These are phyloP conservation scores for Scedosporium dehoogii DNA, from an alignment of 2,329 filamentous ascomycete genomes.

Conservation along the genomic window DNA sequence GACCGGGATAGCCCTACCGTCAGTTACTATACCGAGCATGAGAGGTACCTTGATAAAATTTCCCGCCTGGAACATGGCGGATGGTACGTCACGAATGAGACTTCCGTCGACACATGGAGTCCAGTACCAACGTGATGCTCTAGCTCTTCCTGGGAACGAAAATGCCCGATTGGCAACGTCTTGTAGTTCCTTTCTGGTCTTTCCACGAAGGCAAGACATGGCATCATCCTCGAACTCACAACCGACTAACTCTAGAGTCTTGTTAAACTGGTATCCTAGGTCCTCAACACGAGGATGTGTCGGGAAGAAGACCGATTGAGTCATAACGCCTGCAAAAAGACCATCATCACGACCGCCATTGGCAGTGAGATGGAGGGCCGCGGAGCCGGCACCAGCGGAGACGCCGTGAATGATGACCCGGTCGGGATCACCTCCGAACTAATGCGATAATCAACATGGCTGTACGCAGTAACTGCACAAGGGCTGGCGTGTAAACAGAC, in stretches of 20 bases:
- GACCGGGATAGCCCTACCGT: constrained; percentile 23
- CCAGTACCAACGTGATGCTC: constrained; percentile 36
- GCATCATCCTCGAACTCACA: constrained; percentile 23
- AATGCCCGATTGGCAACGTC: constrained; percentile 25
- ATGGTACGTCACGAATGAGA: constrained; percentile 31
- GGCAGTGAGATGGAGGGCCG: constrained; percentile 42
- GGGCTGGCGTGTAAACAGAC: not conserved
- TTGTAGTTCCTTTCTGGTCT: constrained; percentile 26
- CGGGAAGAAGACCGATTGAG: constrained; percentile 40
- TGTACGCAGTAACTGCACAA: not conserved
- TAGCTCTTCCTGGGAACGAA: constrained; percentile 26
- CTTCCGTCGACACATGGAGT: constrained; percentile 39
- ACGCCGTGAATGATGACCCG: constrained; percentile 52
- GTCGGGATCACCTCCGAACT: constrained; percentile 48
- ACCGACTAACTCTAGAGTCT: constrained; percentile 22
- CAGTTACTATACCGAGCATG: constrained; percentile 31
- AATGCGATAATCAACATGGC: not conserved
- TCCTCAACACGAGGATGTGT: constrained; percentile 32
- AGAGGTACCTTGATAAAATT: constrained; percentile 33
- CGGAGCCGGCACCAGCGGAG: constrained; percentile 51
- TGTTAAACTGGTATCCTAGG: constrained; percentile 37
- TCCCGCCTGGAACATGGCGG: constrained; percentile 26
- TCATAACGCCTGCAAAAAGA: constrained; percentile 35
- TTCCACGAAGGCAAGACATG: constrained; percentile 31
- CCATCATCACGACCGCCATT: constrained; percentile 32